Conservation (phyloP, 768 basidiomycete species). For the Boletus rubropictus region DNA sequence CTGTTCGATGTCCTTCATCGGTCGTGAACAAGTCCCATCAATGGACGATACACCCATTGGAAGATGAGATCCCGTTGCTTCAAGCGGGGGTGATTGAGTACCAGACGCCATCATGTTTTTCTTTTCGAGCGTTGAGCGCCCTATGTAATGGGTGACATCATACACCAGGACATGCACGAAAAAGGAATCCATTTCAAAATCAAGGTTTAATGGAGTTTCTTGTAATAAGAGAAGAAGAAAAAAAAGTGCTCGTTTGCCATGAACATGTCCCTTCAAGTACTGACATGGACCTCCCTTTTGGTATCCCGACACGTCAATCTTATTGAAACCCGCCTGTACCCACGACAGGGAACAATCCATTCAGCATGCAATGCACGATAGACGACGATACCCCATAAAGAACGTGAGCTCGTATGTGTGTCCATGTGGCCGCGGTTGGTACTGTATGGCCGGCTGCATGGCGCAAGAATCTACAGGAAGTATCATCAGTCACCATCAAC, state of each 20-base stretch:
- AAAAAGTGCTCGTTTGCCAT: too few relatives aligned
- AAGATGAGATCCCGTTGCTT: constrained; percentile 40
- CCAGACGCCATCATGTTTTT: constrained; percentile 28
- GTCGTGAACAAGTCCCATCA: constrained; percentile 31
- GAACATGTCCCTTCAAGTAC: not conserved
- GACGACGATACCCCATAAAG: constrained; percentile 79
- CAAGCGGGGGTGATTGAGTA: constrained; percentile 53
- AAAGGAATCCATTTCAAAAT: constrained; percentile 5
- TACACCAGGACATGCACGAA: constrained; percentile 12
- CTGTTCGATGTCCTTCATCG: constrained; percentile 39
- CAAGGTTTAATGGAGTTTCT: too few relatives aligned
- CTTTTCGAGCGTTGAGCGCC: too few relatives aligned
- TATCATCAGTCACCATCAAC: not conserved
- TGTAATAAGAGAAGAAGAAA: too few relatives aligned
- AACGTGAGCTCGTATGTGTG: constrained; percentile 75
- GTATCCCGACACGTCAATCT: constrained; percentile 47
- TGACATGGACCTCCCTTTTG: not conserved
- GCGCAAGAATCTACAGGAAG: not conserved
- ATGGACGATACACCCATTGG: constrained; percentile 48
- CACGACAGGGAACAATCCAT: constrained; percentile 53
- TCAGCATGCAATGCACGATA: constrained; percentile 56
- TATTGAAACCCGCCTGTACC: constrained; percentile 47
- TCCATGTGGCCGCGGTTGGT: constrained; percentile 61
- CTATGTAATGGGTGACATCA: constrained; percentile 29
- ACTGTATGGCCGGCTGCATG: constrained; percentile 52